Base-by-base conservation (phyloP, 2,329 filamentous ascomycete species). In the Chaetomium strumarium region DNA sequence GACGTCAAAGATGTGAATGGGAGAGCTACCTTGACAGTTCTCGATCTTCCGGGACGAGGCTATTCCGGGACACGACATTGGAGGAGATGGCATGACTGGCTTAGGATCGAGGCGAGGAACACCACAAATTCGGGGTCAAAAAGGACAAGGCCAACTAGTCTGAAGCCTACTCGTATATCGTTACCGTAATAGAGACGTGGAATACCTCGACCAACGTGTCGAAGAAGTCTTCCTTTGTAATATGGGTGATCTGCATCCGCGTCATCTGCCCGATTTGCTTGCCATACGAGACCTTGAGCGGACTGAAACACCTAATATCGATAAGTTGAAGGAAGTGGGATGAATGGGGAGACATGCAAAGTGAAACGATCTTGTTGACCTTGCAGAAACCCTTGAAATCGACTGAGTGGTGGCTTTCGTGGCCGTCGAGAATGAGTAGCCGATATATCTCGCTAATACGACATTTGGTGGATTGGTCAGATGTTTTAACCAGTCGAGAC, bases 71-170 rank as follows among this genome's bases (percentile, higher is more conserved):
- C 30, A 12, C 12, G 31, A 33, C 8, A 7, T 33, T 33, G 31
- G 31, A 33, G 31, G 29, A 39, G 38, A 39, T 49, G 38, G 46
- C 7, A 38, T 49, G 20, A 20, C 12, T 39, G 37, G 48, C 12
- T 33, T 33, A 33, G 29, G 29, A 11, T 44, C 48, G 20, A 46
- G 33, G 42, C 49, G 49, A 51, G 42, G 41, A 46, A n/a, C n/a
- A 46, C 13, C 14, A 51, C 49, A 4, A 31, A 43, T 43, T 51
- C 42, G 16, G 49, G 49, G 41, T 51, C 41, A 34, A 44, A 51
- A 30, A 42, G 36, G 34, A 47, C 45, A n/a, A 47, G 33, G 20
- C 45, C 20, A 30, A 17, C 34, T 39, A 14, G 30, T 45, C 43
- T 34, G 14, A 45, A 45, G 30, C 30, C 43, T 33, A 14, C 43